Evolutionary conservation across 2,329 filamentous ascomycete species (phyloP), one percentile per base, ranked within the genome.

Genomic region (Hypoxylon sp.): DNA sequence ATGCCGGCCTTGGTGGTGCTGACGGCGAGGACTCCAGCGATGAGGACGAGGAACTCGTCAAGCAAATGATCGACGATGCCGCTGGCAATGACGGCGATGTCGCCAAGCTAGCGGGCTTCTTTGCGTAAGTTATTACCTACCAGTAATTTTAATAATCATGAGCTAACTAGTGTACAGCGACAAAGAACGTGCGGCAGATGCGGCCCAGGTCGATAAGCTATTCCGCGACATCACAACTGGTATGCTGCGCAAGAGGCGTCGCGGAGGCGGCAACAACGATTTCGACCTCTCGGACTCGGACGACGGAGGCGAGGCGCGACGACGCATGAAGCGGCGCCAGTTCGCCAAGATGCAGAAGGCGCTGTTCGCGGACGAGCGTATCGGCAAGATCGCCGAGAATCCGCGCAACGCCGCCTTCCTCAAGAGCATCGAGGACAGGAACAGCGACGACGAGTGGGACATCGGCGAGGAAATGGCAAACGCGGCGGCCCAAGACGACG

Each of bases 191-290:
- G 87, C 85, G 37, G 87, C 87, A 37, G 93, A 98, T 72, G 93
- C 97, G 76, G 93, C 94, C 71, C 88, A 92, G 69, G 90, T 97
- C 13, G 91, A 94, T 72, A 95, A 95, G 80, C 85, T 99, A 53
- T 93, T 95, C 83, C 94, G 92, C 71, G 94, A 98, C 74, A 90
- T 99, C 71, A 95, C 92, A 4, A 96, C 91, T 11, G 95, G 95
- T 52, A 90, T 89, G 76, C 85, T 99, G 51, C 90, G 92, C 65
- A 94, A 96, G 75, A 89, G 91, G 46, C 85, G 82, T 19, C 73
- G 74, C 6, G 72, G 87, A 74, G 91, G 90, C 63, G 74, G 71
- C 15, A 69, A 85, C 65, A 85, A 91, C 74, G 91, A 94, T 71
- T 89, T 94, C 66, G 91, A 94, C 71, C 85, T 97, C 20, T 94